phyloP scores from a whole-genome alignment of 352 stramenopile genomes.

The Phytopythium aichiense region DNA sequence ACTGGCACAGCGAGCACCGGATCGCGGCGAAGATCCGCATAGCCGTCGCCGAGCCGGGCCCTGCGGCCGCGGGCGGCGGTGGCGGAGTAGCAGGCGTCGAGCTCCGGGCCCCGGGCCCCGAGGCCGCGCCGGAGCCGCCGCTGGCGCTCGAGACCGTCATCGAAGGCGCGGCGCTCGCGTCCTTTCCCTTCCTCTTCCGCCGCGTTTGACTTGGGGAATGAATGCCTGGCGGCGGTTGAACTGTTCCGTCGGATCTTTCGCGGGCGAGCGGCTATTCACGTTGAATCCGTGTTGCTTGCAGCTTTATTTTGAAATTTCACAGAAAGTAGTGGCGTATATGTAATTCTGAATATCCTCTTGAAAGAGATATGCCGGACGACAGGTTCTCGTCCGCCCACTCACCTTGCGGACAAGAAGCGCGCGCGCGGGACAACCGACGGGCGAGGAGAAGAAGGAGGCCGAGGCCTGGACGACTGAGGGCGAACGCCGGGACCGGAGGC shows the following conservation, averaged over 20 bases:
- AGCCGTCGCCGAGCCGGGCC: background rate
- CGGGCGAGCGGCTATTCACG: too few relatives aligned
- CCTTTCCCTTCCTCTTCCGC: background rate
- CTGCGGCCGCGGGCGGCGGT: constrained; percentile 5
- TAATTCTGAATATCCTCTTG: too few relatives aligned
- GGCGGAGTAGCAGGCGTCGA: background rate
- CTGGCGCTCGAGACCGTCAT: constrained; percentile 53
- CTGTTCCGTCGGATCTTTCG: background rate
- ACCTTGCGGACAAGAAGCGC: too few relatives aligned
- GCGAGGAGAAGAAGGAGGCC: background rate
- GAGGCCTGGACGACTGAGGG: too few relatives aligned
- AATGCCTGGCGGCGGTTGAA: background rate
- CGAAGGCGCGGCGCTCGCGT: background rate
- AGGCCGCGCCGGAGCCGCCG: constrained; percentile 4
- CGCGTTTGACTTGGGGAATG: constrained; percentile 2
- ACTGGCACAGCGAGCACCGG: constrained; percentile 77
- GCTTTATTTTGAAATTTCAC: too few relatives aligned
- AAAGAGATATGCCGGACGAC: too few relatives aligned
- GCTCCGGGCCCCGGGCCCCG: constrained; percentile 8
- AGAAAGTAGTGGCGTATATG: too few relatives aligned
- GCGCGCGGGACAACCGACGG: too few relatives aligned
- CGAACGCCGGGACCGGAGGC: background rate
- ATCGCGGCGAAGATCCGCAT: constrained; percentile 80
- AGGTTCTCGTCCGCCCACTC: too few relatives aligned
- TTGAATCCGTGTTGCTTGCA: too few relatives aligned